Conservation (phyloP, 495 filamentous ascomycete genomes). For the Xylaria venustula region DNA sequence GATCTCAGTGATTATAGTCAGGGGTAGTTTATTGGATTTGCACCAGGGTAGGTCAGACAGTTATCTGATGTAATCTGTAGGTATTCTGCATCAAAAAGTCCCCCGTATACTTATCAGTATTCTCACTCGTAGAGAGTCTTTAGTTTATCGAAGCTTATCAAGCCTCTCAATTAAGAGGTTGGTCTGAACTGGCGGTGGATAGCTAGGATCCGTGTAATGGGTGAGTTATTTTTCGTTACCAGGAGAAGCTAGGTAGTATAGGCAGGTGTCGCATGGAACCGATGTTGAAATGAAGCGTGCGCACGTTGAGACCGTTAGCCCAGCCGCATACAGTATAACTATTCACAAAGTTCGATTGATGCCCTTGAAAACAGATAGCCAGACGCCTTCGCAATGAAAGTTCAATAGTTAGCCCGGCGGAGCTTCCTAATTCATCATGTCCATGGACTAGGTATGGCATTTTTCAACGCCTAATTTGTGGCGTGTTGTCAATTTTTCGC, state of each 20-base stretch:
- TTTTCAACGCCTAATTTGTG: no score
- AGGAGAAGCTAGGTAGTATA: no score
- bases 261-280: neutral
- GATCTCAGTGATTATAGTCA: neutral
- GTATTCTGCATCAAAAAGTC: neutral
- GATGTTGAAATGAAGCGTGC: no score
- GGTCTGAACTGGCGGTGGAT: neutral
- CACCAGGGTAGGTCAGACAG: neutral
- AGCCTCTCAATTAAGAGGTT: neutral
- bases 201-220: no score
- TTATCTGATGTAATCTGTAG: neutral
- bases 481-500: neutral
- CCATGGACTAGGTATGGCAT: no score
- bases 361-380: neutral
- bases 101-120: neutral
- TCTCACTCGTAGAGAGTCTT: neutral
- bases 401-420: neutral
- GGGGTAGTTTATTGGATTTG: neutral
- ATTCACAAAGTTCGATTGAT: neutral
- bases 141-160: neutral
- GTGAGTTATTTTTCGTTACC: no score
- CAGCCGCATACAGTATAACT: slow-evolving; percentile 11
- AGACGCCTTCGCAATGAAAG: slow-evolving; percentile 1
- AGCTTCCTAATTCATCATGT: neutral
- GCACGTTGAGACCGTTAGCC: neutral